phyloP scores from a whole-genome alignment of 192 early-diverging fungal genomes.

The Pilobolus umbonatus region DNA sequence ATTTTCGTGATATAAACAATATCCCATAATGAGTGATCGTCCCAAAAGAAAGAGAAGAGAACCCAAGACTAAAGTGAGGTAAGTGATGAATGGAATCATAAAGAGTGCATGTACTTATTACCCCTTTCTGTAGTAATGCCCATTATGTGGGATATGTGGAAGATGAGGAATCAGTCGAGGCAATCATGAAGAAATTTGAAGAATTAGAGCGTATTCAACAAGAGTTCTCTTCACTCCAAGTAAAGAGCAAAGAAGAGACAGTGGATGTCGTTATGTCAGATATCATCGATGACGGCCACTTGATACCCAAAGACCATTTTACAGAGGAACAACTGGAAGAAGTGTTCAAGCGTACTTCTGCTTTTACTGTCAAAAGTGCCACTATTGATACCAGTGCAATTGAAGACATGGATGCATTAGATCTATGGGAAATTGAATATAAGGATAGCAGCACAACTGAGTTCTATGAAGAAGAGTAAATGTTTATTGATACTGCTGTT shows the following conservation, averaged over 20 bases:
- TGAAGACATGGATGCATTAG: slow-evolving; percentile 66
- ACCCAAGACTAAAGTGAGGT: slow-evolving; percentile 26
- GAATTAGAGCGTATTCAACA: slow-evolving; percentile 86
- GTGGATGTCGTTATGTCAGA: slow-evolving; percentile 1
- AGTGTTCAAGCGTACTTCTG: slow-evolving; percentile 84
- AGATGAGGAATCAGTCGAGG: slow-evolving; percentile 92
- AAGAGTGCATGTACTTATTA: neutral
- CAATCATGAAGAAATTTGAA: slow-evolving; percentile 98
- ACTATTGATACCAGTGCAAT: slow-evolving; percentile 48
- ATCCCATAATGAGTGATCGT: slow-evolving; percentile 28
- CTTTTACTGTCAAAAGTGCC: slow-evolving; percentile 73
- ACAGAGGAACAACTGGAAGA: slow-evolving; percentile 82
- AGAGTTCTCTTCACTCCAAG: slow-evolving; percentile 48
- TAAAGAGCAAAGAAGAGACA: neutral
- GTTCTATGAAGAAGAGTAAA: slow-evolving; percentile 76
- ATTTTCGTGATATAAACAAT: no score
- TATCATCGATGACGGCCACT: neutral
- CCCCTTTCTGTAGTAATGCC: slow-evolving; percentile 40
- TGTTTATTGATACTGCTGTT: slow-evolving; percentile 13
- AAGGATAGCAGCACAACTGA: slow-evolving; percentile 68
- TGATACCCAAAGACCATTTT: slow-evolving; percentile 37
- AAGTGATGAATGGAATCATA: neutral
- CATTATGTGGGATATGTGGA: slow-evolving; percentile 97
- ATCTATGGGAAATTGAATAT: slow-evolving; percentile 76
- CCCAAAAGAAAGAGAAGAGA: slow-evolving; percentile 34